A percentile compares a stretch with the other conserved stretches of the same genome.
These are phyloP conservation scores for Andrographis paniculata DNA, from an alignment of 305 asterid species.

Conservation along the genomic window DNA sequence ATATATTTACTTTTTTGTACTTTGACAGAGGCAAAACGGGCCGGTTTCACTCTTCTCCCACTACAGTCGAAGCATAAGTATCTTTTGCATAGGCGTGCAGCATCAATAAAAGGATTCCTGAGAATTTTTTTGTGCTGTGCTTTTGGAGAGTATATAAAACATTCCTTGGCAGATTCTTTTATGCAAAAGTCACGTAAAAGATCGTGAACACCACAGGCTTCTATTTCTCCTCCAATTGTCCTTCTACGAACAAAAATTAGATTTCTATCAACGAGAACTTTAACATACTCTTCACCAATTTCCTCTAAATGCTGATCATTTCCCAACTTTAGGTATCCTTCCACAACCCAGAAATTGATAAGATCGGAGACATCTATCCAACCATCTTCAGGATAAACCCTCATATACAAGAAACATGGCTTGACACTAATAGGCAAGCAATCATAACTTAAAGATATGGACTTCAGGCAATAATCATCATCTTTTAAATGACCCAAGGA, in stretches of 20 bases:
- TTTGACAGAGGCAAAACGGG: no score
- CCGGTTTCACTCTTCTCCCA: no score
- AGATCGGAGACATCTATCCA: neutral
- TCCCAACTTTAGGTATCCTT: conserved; percentile 15
- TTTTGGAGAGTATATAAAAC: conserved; percentile 3
- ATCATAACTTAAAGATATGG: conserved; percentile 20
- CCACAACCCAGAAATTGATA: conserved; percentile 20
- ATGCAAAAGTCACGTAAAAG: conserved; percentile 20
- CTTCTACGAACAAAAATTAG: conserved; percentile 12
- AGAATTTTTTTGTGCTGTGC: conserved; percentile 1
- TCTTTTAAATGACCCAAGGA: conserved; percentile 11
- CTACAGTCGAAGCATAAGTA: no score
- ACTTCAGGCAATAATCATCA: conserved; percentile 15
- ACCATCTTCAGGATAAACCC: neutral
- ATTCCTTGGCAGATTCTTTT: conserved; percentile 13
- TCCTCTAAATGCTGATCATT: conserved; percentile 17
- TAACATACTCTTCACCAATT: conserved; percentile 16
- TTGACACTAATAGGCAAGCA: conserved; percentile 22
- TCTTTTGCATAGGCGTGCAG: no score
- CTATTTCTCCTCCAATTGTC: conserved; percentile 7
- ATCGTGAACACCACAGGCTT: conserved; percentile 22
- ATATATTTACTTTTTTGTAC: no score
- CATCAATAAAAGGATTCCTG: no score
- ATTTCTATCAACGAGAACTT: conserved; percentile 20
- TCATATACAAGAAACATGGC: conserved; percentile 12